These are phyloP conservation scores for Bothriochloa decipiens DNA, from an alignment of 176 grass and related monocot genomes.

Conservation along the genomic window DNA sequence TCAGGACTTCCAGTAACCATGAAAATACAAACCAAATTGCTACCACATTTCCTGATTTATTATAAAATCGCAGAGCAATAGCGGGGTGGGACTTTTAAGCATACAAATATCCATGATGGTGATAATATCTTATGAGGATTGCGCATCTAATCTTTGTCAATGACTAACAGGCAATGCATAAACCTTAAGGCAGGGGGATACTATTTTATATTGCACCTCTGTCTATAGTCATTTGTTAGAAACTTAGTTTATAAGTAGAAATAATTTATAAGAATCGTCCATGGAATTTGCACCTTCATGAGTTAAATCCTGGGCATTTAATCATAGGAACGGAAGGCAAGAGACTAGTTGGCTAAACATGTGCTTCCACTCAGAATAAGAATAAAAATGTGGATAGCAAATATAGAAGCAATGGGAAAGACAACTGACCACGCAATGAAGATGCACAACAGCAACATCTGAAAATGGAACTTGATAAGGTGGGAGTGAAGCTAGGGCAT, in stretches of 20 bases:
- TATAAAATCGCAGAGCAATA: background rate
- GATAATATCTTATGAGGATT: constrained; percentile 1
- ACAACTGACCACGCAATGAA: constrained; percentile 71
- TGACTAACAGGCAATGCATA: background rate
- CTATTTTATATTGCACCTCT: background rate
- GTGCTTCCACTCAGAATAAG: background rate
- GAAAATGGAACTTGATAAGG: constrained; percentile 80
- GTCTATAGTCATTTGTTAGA: constrained; percentile 1
- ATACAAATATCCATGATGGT: constrained; percentile 23
- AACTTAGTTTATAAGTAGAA: background rate
- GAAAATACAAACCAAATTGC: background rate
- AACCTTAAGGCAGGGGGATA: background rate
- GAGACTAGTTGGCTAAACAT: background rate
- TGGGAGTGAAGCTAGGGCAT: constrained; percentile 81
- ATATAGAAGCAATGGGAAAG: constrained; percentile 24
- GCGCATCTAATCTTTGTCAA: no score
- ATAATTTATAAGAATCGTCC: background rate
- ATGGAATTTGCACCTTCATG: background rate
- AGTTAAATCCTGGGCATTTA: background rate
- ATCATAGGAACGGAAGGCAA: background rate
- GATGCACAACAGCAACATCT: constrained; percentile 74
- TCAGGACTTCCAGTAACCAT: background rate
- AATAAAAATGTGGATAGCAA: constrained; percentile 33
- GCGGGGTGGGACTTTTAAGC: background rate
- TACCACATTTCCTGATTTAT: background rate